Percentiles rank a stretch among this genome's conserved stretches.
Evolutionary conservation across 2,329 filamentous ascomycete species (phyloP).

Genomic region (Salinomyces thailandicus): DNA sequence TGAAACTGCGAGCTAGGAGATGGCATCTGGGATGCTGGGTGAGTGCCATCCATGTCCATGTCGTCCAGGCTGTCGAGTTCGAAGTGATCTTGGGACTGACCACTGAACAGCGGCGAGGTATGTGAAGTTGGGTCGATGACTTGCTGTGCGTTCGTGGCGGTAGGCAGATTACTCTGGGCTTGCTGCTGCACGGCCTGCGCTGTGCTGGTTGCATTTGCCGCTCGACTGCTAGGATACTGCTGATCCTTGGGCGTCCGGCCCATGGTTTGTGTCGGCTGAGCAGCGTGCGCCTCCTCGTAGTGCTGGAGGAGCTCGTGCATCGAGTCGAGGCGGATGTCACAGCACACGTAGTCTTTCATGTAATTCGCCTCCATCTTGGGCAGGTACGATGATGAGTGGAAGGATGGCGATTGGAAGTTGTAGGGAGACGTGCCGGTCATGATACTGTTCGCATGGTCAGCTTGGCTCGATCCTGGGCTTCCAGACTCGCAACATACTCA

Average conservation of each 20-base stretch:
- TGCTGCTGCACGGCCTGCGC: slow-evolving; percentile 27
- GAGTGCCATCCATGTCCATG: slow-evolving; percentile 67
- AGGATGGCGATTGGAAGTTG: slow-evolving; percentile 75
- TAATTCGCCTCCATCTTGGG: slow-evolving; percentile 95
- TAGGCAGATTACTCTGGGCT: slow-evolving; percentile 14
- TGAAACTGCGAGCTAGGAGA: slow-evolving; percentile 32
- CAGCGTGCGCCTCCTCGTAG: slow-evolving; percentile 89
- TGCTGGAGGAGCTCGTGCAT: slow-evolving; percentile 92
- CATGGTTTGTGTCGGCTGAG: slow-evolving; percentile 35
- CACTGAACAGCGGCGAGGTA: slow-evolving; percentile 24
- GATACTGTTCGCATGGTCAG: slow-evolving; percentile 48
- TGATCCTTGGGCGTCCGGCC: slow-evolving; percentile 29
- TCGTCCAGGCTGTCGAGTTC: slow-evolving; percentile 59
- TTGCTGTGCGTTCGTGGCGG: slow-evolving; percentile 1
- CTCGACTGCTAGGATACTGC: slow-evolving; percentile 25
- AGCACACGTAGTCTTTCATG: slow-evolving; percentile 95
- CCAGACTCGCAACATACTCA: slow-evolving; percentile 59
- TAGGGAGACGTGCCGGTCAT: slow-evolving; percentile 97
- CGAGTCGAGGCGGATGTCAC: slow-evolving; percentile 76
- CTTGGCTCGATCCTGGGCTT: slow-evolving; percentile 1
- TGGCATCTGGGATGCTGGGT: slow-evolving; percentile 6
- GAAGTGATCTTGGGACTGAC: slow-evolving; percentile 22
- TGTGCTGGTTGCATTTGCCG: slow-evolving; percentile 25
- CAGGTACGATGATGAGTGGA: slow-evolving; percentile 90
- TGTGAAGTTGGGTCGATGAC: slow-evolving; percentile 3